Base-by-base conservation (phyloP, 2,329 filamentous ascomycete species). In the Dactylella cylindrospora region DNA sequence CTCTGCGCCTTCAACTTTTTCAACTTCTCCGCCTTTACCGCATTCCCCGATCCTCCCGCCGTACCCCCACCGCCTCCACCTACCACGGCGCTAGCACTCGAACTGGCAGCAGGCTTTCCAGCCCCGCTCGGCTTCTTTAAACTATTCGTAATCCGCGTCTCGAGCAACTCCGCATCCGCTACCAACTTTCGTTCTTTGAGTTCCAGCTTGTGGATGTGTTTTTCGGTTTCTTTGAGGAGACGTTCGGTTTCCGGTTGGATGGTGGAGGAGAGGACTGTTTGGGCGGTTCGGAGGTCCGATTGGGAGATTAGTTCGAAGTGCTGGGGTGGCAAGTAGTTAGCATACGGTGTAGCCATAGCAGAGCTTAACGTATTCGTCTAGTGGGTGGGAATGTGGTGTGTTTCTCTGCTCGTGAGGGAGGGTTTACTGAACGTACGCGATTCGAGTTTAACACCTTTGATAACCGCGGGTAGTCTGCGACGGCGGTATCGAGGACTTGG, bases 231-330 rank as follows among this genome's bases (percentile, higher is more conserved):
- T 65, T 84, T 80, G 45, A 96, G 83, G 1, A 96, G 81, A 55
- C 83, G 81, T 23, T 84, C 78, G 66, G 95, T 86, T 72, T 89
- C 90, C 6, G 90, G 90, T n/a, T 85, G 84, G 67, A 95, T 93
- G 71, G 95, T 90, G 69, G 88, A 86, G 68, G 90, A 85, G 13
- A 96, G 82, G 3, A 88, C 84, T 67, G 87, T 79, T 73, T 96
- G 90, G 25, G 90, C 90, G 65, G 85, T 80, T 64, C 84, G 84
- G 36, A 96, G 82, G 45, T 87, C 87, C 9, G 86, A 82, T 71
- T 95, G 88, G 12, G 90, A 88, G 68, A 95, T 87, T 33, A 95
- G 83, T 73, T 96, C 90, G 74, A 95, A 96, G 75, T 95, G 90
- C 85, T 94, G 68, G 52, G 8, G 13, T 5, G 13, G 32, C 19